Evolutionary conservation across 2,329 filamentous ascomycete species (phyloP).

Genomic region (Neonectria punicea): DNA sequence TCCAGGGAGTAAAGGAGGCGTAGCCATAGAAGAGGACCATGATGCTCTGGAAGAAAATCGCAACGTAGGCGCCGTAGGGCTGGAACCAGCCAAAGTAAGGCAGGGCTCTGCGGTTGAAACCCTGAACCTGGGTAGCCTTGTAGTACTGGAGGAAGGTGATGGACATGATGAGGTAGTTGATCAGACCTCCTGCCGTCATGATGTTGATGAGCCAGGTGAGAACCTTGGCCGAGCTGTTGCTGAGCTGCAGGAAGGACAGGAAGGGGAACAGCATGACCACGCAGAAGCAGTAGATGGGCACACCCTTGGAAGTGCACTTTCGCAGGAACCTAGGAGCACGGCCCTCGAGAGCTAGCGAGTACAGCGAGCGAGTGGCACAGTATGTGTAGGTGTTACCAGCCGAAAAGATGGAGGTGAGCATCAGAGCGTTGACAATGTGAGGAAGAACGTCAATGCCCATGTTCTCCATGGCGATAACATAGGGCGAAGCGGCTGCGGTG

Average conservation of each 20-base stretch:
- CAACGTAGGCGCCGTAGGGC: constrained; percentile 65
- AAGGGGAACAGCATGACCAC: constrained; percentile 65
- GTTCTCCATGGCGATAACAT: constrained; percentile 71
- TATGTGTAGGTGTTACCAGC: constrained; percentile 64
- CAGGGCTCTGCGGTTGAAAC: constrained; percentile 61
- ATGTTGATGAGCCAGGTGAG: constrained; percentile 66
- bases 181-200: constrained; percentile 67
- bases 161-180: constrained; percentile 69
- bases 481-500: constrained; percentile 68
- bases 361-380: constrained; percentile 61
- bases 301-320: constrained; percentile 69
- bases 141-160: constrained; percentile 59
- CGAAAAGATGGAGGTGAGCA: constrained; percentile 57
- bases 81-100: constrained; percentile 70
- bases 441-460: constrained; percentile 64
- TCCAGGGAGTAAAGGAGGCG: constrained; percentile 61
- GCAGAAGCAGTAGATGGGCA: constrained; percentile 67
- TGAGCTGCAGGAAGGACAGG: constrained; percentile 63
- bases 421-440: constrained; percentile 66
- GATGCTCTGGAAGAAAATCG: constrained; percentile 53
- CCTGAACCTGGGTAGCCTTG: constrained; percentile 64
- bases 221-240: constrained; percentile 58
- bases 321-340: constrained; percentile 63
- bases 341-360: constrained; percentile 61
- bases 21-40: constrained; percentile 67